Base-by-base conservation (phyloP, 257 asterid species). In the Rhazya stricta region DNA sequence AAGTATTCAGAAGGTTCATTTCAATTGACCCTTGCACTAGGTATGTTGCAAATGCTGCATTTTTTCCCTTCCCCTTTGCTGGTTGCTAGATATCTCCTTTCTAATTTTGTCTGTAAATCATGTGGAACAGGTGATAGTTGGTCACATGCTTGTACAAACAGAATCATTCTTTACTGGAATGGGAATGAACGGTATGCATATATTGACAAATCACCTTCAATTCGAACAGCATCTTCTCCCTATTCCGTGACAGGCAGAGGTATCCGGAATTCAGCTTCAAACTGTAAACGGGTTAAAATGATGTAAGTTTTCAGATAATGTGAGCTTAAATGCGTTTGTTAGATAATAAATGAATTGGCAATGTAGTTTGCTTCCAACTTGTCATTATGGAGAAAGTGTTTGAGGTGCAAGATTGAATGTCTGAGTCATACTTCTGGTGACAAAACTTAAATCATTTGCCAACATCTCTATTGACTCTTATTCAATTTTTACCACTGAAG, bases 111-210 rank as follows among this genome's bases (percentile, higher is more conserved):
- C 43, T 71, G 9, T 5, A 71, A 73, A 60, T 53, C 67, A 30
- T 78, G 76, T 45, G 81, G 69, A 76, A 83, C 87, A 94, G 99
- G 99, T 60, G 98, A 94, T 86, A 94, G 99, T 69, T 94, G 99
- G 99, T 89, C 99, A 29, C 98, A 94, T 70, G 97, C 98, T 78
- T 88, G 96, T 67, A 94, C 99, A n/a, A 92, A 92, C 65, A 86
- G 99, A 69, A 82, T 92, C 68, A 90, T 94, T 56, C 70, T 94
- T 76, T 84, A 88, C 82, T 92, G 99, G 99, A 89, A 90, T 18
- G 96, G 96, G 61, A 88, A 85, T 3, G 99, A 88, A 78, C 84
- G 99, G 74, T 78, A 79, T 82, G 99, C 96, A 76, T 80, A 85
- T 67, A 87, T 94, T 10, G 99, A 94, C 76, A 94, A 94, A 86